Evolutionary conservation across 2,329 filamentous ascomycete genomes (phyloP).

Genomic region (Capronia americana): DNA sequence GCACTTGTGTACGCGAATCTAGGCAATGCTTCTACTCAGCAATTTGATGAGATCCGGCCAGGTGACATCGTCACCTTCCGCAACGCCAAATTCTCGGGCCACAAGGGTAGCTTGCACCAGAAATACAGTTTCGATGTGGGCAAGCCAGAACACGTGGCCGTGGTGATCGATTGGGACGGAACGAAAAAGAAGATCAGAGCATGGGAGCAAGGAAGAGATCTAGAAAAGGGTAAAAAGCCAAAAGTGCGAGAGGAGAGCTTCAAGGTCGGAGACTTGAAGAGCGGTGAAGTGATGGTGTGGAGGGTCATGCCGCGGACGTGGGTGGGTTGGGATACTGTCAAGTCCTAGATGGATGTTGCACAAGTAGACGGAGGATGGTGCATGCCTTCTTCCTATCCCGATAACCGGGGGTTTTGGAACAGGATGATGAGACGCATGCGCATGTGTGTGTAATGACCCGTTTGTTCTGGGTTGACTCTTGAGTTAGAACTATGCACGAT

Average conservation of each 20-base stretch:
- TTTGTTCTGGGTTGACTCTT: not conserved
- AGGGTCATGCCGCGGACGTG: slow-evolving; percentile 89
- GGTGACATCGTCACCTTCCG: slow-evolving; percentile 93
- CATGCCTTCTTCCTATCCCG: slow-evolving; percentile 11
- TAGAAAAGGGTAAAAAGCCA: slow-evolving; percentile 88
- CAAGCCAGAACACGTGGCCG: slow-evolving; percentile 83
- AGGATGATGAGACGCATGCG: slow-evolving; percentile 9
- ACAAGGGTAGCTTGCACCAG: slow-evolving; percentile 91
- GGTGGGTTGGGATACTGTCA: slow-evolving; percentile 77
- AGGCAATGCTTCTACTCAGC: slow-evolving; percentile 88
- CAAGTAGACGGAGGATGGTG: slow-evolving; percentile 9
- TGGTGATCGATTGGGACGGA: slow-evolving; percentile 97
- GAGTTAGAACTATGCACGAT: not conserved
- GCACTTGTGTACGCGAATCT: slow-evolving; percentile 93
- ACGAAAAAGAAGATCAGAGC: slow-evolving; percentile 96
- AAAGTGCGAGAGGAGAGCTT: slow-evolving; percentile 96
- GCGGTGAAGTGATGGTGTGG: slow-evolving; percentile 97
- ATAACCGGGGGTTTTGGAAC: not conserved
- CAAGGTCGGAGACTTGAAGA: slow-evolving; percentile 87
- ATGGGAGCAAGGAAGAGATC: slow-evolving; percentile 94
- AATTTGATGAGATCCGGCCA: slow-evolving; percentile 89
- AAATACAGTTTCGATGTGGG: slow-evolving; percentile 91
- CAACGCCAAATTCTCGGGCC: slow-evolving; percentile 92
- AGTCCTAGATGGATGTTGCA: slow-evolving; percentile 22
- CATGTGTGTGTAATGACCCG: not conserved